phyloP scores from a whole-genome alignment of 768 basidiomycete genomes.

The Termitomyces sp. region DNA sequence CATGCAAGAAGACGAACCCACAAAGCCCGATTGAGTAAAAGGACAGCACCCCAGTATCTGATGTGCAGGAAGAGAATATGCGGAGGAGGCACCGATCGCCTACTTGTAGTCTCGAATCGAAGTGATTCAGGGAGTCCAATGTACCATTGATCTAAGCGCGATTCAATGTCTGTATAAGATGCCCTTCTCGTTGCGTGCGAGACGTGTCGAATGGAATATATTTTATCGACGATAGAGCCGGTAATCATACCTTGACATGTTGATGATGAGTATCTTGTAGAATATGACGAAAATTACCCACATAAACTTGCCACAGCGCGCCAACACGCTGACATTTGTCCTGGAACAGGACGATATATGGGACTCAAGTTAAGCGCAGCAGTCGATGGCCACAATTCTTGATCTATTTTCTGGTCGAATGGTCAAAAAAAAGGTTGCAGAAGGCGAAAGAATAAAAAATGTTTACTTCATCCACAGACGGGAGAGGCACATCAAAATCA shows the following conservation, averaged over 20 bases:
- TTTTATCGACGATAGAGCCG: constrained; percentile 59
- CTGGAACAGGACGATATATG: constrained; percentile 44
- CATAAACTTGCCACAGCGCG: constrained; percentile 55
- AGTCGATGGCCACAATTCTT: constrained; percentile 49
- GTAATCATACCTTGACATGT: constrained; percentile 52
- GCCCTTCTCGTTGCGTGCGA: constrained; percentile 44
- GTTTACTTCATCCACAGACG: constrained; percentile 50
- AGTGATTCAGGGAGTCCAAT: constrained; percentile 62
- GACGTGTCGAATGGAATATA: constrained; percentile 64
- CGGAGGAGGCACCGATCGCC: constrained; percentile 53
- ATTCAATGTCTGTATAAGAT: constrained; percentile 54
- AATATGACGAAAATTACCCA: constrained; percentile 25
- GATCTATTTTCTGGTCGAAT: constrained; percentile 50
- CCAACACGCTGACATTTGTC: constrained; percentile 50
- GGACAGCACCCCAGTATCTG: constrained; percentile 72
- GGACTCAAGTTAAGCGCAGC: constrained; percentile 32
- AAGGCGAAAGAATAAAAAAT: background rate
- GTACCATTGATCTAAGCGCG: constrained; percentile 71
- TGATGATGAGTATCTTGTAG: background rate
- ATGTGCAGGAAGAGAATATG: constrained; percentile 67
- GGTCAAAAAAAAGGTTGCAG: constrained; percentile 1
- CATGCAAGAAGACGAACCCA: constrained; percentile 34
- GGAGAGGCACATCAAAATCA: constrained; percentile 67
- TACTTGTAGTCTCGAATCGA: constrained; percentile 53
- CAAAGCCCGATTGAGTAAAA: constrained; percentile 78